These are phyloP conservation scores for Phytophthora podocarpi DNA, from an alignment of 352 stramenopile species.

Conservation along the genomic window DNA sequence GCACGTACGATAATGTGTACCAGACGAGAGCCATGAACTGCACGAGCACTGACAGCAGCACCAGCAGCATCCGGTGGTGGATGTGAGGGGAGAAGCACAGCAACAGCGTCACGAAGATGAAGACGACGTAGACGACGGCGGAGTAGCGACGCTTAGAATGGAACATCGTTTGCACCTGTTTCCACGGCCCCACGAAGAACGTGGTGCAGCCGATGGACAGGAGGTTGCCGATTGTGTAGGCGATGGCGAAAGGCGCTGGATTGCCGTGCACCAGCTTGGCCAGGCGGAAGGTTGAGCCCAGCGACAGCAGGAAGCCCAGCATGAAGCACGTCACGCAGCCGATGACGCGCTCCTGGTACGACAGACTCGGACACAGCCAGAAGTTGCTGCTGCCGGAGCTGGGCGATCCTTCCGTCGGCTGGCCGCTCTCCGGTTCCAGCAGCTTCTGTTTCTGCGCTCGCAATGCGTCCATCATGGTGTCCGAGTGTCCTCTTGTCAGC, in stretches of 20 bases:
- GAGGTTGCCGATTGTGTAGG: conserved; percentile 88
- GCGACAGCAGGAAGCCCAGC: conserved; percentile 80
- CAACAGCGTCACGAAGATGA: conserved; percentile 77
- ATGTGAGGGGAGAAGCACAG: conserved; percentile 77
- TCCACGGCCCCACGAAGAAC: conserved; percentile 87
- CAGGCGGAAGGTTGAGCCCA: conserved; percentile 84
- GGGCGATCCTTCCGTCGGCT: conserved; percentile 38
- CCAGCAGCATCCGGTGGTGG: conserved; percentile 68
- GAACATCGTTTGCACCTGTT: conserved; percentile 87
- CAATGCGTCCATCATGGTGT: conserved; percentile 67
- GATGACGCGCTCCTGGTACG: conserved; percentile 87
- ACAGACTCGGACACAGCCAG: conserved; percentile 69
- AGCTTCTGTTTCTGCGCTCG: conserved; percentile 80
- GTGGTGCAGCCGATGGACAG: conserved; percentile 81
- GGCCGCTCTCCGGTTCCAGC: conserved; percentile 65
- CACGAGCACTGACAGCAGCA: conserved; percentile 74
- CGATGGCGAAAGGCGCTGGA: conserved; percentile 81
- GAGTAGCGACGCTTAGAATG: conserved; percentile 74
- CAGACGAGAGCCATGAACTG: conserved; percentile 85
- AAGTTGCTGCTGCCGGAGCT: conserved; percentile 34
- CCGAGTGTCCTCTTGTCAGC: too few relatives aligned
- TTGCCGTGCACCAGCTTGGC: conserved; percentile 78
- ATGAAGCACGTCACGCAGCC: conserved; percentile 82
- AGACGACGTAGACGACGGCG: conserved; percentile 74
- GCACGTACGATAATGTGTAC: conserved; percentile 90